Conservation (phyloP, 306 rosid species). For the Vachellia pachyceras region DNA sequence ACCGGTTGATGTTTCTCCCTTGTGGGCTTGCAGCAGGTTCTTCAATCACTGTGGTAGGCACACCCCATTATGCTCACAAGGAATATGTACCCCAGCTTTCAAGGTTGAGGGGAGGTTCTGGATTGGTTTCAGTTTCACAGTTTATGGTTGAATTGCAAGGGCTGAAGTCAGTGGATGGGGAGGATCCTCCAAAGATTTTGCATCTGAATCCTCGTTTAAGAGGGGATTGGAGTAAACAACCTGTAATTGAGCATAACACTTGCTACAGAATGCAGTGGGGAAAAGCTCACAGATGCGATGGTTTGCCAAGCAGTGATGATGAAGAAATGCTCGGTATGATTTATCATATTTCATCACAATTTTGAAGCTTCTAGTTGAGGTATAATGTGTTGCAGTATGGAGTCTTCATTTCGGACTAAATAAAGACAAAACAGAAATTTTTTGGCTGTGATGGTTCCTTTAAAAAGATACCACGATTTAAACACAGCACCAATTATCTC, state of each 20-base stretch:
- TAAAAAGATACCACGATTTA: no score
- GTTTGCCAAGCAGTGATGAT: conserved; percentile 65
- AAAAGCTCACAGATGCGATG: conserved; percentile 90
- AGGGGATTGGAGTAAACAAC: conserved; percentile 89
- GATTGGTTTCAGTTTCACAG: conserved; percentile 79
- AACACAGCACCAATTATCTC: no score
- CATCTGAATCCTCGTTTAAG: conserved; percentile 91
- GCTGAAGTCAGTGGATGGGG: conserved; percentile 90
- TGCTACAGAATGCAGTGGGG: conserved; percentile 99
- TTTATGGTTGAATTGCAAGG: conserved; percentile 97
- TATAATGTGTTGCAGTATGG: not conserved
- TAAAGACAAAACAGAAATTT: no score
- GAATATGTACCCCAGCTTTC: conserved; percentile 75
- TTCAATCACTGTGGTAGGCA: conserved; percentile 88
- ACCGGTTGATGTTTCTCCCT: conserved; percentile 86
- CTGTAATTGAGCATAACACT: conserved; percentile 94
- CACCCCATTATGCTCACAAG: conserved; percentile 80
- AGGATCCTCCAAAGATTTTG: conserved; percentile 96
- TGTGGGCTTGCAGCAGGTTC: conserved; percentile 99
- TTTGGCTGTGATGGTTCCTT: no score
- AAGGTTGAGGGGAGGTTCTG: conserved; percentile 56
- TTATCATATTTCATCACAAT: conserved; percentile 34
- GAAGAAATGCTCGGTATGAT: conserved; percentile 89
- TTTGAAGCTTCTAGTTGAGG: conserved; percentile 31
- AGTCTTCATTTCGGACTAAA: conserved; percentile 4